Evolutionary conservation across 768 basidiomycete species (phyloP), one percentile per base, ranked within the genome.

Genomic region (Suillus ampliporus): DNA sequence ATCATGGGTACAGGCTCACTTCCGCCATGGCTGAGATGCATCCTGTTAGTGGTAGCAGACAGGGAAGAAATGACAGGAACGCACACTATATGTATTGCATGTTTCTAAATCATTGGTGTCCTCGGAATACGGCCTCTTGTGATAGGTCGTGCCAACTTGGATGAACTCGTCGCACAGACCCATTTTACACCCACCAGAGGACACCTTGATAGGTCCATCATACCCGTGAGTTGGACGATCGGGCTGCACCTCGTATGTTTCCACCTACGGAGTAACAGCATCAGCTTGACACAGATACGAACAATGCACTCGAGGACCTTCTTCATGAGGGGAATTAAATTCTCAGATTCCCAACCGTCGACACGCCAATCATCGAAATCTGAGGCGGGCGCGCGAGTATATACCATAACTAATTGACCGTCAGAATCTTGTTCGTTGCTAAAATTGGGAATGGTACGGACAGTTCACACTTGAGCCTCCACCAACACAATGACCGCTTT

Each of bases 301-400:
- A 15, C 13, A 14, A 56, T 13, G 13, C 11, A 34, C 5, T 58
- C 21, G 41, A 38, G 17, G n/a, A 74, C 71, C 60, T 72, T 71
- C 58, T 60, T 47, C 26, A 74, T 58, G 11, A 72, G 38, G 15
- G 71, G 70, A 14, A 74, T 60, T 10, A 74, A 40, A 37, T 72
- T 61, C 40, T 68, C 68, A 8, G 72, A 71, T 15, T 66, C 67
- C 74, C 73, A 75, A 2, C 74, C 73, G 2, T 44, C 57, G 26
- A 19, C 60, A 61, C 67, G 67, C 75, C 72, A 76, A 41, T 71
- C 72, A 64, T 76, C 72, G 60, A 84, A 88, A 67, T 89, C 88
- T 0, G 86, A 88, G 3, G 85, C 83, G 26, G 83, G 71, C 8
- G 85, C 82, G 34, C 88, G 82, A 1, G 81, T 84, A 68, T 87